Percentiles rank a stretch among this genome's conserved stretches.
phyloP scores from a whole-genome alignment of 371 early-diverging fungal genomes.

The Conidiobolus incongruus region DNA sequence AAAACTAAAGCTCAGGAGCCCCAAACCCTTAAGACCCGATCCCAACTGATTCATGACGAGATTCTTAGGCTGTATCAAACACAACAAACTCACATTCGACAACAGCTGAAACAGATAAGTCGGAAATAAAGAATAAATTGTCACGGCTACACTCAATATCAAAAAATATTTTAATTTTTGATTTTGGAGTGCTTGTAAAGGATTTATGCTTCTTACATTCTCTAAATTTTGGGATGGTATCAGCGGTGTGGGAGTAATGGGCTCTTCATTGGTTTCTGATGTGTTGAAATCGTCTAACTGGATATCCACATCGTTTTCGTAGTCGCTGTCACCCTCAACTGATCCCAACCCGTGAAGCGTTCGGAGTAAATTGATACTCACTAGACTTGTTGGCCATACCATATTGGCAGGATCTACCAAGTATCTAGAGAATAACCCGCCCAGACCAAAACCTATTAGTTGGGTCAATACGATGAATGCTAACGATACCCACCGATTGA shows the following conservation, averaged over 20 bases:
- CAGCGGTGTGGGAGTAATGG: no score
- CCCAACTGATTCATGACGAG: constrained; percentile 29
- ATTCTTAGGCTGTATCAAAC: constrained; percentile 38
- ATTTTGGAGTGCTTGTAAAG: not conserved
- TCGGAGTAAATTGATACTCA: constrained; percentile 44
- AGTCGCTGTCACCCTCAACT: constrained; percentile 11
- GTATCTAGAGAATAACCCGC: constrained; percentile 51
- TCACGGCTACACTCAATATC: not conserved
- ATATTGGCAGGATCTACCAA: constrained; percentile 57
- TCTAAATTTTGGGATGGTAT: no score
- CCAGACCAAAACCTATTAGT: constrained; percentile 61
- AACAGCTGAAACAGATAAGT: constrained; percentile 45
- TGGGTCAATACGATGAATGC: constrained; percentile 40
- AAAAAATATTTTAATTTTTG: not conserved
- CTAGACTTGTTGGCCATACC: constrained; percentile 69
- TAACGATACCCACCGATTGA: no score
- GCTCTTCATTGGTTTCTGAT: no score
- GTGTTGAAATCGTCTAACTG: constrained; percentile 35
- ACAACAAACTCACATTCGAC: constrained; percentile 44
- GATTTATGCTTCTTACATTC: no score
- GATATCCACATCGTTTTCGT: constrained; percentile 14
- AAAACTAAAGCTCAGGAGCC: constrained; percentile 38
- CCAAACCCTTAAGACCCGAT: constrained; percentile 33
- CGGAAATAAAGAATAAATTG: constrained; percentile 14
- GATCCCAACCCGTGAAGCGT: no score